Evolutionary conservation across 2,329 filamentous ascomycete species (phyloP), one percentile per base, ranked within the genome.

Genomic region (Penicillium italicum): DNA sequence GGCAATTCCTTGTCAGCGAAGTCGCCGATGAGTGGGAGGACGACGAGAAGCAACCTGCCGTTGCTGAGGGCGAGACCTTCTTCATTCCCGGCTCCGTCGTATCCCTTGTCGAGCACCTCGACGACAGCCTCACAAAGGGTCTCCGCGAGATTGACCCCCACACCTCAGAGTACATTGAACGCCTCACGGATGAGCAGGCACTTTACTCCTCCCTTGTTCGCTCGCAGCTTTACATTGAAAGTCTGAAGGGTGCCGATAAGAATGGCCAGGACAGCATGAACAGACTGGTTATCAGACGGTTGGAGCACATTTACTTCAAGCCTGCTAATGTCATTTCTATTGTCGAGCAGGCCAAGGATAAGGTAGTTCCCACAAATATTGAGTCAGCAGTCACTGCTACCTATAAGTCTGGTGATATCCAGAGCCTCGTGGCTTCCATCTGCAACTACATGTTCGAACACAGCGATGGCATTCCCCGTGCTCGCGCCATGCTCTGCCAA

Each of bases 281-380:
- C 82, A 87, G 94, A 57, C 85, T 97, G 51, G 84, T 97, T 65
- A 96, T 97, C 85, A 87, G 94, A 69, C 86, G 95, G 67, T 79
- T 99, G 62, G 95, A 99, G 77, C 95, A 99, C 76, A 84, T 97
- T 69, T 99, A 99, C 82, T 99, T 97, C 85, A 99, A 99, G 87
- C 94, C 94, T 54, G 85, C 91, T 11, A 88, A 93, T 76, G 93
- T 99, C 43, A 87, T 97, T 69, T 89, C 88, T 73, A 96, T 96
- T 53, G 85, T 97, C 43, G 94, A 99, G 77, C 90, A 96, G 72
- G 93, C 91, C 76, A 89, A 88, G 64, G 97, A 93, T 92, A 94
- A 92, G 76, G 79, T 85, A 1, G 84, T 94, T 26, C 86, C 89
- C 22, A 74, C 80, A 6, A 74, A 78, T 14, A 80, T 92, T 56